Evolutionary conservation across 2,329 filamentous ascomycete species (phyloP).

Genomic region (Bisporella sp.): DNA sequence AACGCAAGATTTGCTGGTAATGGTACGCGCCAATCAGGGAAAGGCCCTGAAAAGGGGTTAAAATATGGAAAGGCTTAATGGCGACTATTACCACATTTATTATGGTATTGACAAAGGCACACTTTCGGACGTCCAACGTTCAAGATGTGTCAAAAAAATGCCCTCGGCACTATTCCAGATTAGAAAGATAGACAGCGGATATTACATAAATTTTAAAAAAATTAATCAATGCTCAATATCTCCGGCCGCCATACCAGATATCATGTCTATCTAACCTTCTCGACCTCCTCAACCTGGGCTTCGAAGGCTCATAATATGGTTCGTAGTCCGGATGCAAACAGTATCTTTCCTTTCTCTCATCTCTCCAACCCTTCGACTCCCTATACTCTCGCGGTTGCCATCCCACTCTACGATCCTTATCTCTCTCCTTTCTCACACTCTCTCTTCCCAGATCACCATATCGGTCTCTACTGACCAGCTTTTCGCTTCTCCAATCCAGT

Average conservation of each 20-base stretch:
- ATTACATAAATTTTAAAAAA: no score
- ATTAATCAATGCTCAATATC: not conserved
- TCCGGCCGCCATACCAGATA: not conserved
- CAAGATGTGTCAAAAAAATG: no score
- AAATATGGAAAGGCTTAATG: no score
- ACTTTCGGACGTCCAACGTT: no score
- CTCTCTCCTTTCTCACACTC: constrained; percentile 4
- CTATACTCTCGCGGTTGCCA: not conserved
- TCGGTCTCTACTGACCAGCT: constrained; percentile 12
- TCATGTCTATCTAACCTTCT: constrained; percentile 1
- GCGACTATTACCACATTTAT: no score
- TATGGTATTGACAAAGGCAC: no score
- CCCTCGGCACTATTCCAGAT: no score
- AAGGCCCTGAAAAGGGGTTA: no score
- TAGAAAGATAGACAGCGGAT: no score
- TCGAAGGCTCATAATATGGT: not conserved
- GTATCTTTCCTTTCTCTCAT: not conserved
- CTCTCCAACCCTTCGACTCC: not conserved
- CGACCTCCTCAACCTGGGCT: not conserved
- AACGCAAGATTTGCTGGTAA: no score
- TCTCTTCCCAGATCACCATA: constrained; percentile 2
- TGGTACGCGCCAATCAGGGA: no score
- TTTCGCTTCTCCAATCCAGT: constrained; percentile 12
- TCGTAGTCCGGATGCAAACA: not conserved
- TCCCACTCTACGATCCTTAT: not conserved